Evolutionary conservation across 805 yeast genomes (phyloP).

Genomic region (Nakazawaea ernobii): DNA sequence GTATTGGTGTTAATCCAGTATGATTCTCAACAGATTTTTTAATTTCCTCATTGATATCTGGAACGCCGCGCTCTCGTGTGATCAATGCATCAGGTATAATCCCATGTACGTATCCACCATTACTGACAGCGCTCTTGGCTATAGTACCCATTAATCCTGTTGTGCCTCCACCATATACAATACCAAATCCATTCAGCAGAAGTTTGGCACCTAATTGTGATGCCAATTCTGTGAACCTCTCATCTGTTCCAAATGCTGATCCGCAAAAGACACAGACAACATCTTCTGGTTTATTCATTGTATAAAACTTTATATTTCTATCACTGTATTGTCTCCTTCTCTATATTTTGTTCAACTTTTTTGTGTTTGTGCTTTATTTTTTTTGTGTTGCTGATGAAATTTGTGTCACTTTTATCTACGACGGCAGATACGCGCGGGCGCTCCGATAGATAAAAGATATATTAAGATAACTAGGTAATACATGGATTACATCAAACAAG

Average conservation of each 20-base stretch:
- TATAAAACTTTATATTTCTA: background rate
- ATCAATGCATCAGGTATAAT: constrained; percentile 83
- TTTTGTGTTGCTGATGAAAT: background rate
- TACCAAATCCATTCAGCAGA: constrained; percentile 58
- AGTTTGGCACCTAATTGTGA: constrained; percentile 52
- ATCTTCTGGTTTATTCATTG: constrained; percentile 21
- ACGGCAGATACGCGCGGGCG: background rate
- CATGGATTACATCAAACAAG: too few species aligned
- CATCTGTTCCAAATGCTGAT: constrained; percentile 62
- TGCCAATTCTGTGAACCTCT: constrained; percentile 47
- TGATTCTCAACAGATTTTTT: constrained; percentile 54
- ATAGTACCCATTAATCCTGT: constrained; percentile 79
- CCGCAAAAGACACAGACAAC: constrained; percentile 84
- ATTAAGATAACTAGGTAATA: too few species aligned
- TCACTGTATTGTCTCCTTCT: background rate
- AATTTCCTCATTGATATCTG: constrained; percentile 29
- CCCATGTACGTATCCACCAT: constrained; percentile 72
- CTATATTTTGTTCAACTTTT: background rate
- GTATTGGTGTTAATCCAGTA: constrained; percentile 60
- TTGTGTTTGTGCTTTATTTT: background rate
- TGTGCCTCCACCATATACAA: constrained; percentile 89
- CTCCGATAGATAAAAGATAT: too few species aligned
- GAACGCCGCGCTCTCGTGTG: constrained; percentile 56
- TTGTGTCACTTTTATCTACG: background rate
- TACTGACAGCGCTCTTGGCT: constrained; percentile 54